Evolutionary conservation across 1,139 yeast genomes (phyloP).

Genomic region (Debaryomycetaceae sp.): DNA sequence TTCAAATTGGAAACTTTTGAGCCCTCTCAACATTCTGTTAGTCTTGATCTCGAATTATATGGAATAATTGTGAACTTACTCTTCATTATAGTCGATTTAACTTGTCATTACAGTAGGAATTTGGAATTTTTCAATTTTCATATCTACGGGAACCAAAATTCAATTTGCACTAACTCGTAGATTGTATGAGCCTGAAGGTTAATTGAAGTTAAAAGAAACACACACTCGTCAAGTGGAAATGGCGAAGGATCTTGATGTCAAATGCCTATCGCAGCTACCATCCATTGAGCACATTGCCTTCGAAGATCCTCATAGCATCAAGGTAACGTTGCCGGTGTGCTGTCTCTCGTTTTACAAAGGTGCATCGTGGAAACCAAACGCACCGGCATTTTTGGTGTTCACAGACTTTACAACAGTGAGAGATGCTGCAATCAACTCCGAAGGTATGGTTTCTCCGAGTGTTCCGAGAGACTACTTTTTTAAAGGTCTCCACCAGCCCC

Average conservation of each 20-base stretch:
- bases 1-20: background rate
- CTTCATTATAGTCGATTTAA: background rate
- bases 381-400: constrained; percentile 15
- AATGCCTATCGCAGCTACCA: constrained; percentile 4
- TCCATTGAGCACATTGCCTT: constrained; percentile 1
- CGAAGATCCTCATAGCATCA: constrained; percentile 3
- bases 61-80: background rate
- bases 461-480: constrained; percentile 4
- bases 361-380: constrained; percentile 9
- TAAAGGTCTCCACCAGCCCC: background rate
- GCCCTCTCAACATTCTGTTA: background rate
- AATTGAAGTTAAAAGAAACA: background rate
- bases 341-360: constrained; percentile 10
- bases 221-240: background rate
- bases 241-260: constrained; percentile 1
- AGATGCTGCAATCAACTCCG: constrained; percentile 11
- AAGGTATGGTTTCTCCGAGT: constrained; percentile 10
- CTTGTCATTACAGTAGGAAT: background rate
- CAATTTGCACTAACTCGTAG: too few relatives aligned
- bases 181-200: too few relatives aligned
- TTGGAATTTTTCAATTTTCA: background rate
- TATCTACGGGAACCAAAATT: too few relatives aligned
- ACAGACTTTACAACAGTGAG: constrained; percentile 17
- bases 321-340: constrained; percentile 12
- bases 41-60: too few relatives aligned